Conservation (phyloP, 1,284 basidiomycete genomes). For the Pisolithus thermaeus region DNA sequence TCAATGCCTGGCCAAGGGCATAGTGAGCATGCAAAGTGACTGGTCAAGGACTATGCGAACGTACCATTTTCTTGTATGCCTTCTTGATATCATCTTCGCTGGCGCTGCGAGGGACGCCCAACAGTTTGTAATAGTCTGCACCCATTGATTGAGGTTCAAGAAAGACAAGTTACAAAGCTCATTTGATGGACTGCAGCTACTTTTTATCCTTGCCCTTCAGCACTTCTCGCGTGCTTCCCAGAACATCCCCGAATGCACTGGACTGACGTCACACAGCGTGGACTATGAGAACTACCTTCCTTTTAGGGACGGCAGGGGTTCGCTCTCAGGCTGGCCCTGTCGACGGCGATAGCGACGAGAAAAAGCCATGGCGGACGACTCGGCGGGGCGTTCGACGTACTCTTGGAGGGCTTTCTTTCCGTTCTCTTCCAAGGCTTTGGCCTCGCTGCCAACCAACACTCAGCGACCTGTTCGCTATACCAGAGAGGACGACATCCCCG, state of each 20-base stretch:
- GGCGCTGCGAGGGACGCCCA: constrained; percentile 73
- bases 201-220: not conserved
- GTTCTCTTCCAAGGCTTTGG: constrained; percentile 65
- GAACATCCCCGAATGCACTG: constrained; percentile 19
- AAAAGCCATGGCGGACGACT: constrained; percentile 9
- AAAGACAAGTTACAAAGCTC: not conserved
- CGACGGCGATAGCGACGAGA: constrained; percentile 8
- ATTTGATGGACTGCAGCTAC: not conserved
- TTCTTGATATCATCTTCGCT: constrained; percentile 82
- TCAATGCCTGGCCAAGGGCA: constrained; percentile 55
- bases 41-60: constrained; percentile 13
- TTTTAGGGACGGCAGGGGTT: not conserved
- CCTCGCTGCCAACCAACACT: constrained; percentile 54
- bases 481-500: constrained; percentile 65
- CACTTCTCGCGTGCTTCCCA: not conserved
- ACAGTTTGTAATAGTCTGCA: constrained; percentile 76
- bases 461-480: constrained; percentile 55
- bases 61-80: constrained; percentile 75
- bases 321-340: not conserved
- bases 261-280: constrained; percentile 25
- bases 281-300: constrained; percentile 3
- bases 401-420: constrained; percentile 63
- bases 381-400: constrained; percentile 26
- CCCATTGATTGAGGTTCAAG: constrained; percentile 47
- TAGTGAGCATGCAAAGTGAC: constrained; percentile 42